Evolutionary conservation across 257 asterid genomes (phyloP).

Genomic region (Lithospermum erythrorhizon): DNA sequence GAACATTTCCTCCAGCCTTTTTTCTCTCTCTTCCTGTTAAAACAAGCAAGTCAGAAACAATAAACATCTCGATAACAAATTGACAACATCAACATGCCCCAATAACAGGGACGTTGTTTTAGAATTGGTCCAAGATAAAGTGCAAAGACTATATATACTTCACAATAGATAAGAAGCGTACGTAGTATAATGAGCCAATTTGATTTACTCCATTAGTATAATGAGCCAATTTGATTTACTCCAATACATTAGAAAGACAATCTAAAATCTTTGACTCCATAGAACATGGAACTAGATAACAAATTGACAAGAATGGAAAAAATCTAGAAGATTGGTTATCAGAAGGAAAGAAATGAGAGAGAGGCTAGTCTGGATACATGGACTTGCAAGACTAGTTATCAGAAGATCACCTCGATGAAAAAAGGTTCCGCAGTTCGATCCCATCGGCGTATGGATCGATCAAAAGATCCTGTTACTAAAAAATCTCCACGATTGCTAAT

Average conservation of each 20-base stretch:
- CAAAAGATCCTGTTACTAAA: constrained; percentile 83
- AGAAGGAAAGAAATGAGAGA: neutral
- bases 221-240: too few relatives aligned
- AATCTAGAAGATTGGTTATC: neutral
- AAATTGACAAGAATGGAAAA: neutral
- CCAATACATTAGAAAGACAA: too few relatives aligned
- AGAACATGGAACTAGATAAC: too few relatives aligned
- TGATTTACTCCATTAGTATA: too few relatives aligned
- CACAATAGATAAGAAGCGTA: too few relatives aligned
- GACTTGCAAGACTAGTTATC: neutral
- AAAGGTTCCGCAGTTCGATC: constrained; percentile 97
- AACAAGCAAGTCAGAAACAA: constrained; percentile 5
- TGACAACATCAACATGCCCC: neutral
- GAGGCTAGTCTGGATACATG: neutral
- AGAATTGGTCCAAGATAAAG: too few relatives aligned
- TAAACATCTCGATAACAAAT: neutral
- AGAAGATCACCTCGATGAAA: constrained; percentile 59
- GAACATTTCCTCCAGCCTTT: constrained; percentile 85
- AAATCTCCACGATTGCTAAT: constrained; percentile 90
- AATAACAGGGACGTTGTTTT: too few relatives aligned
- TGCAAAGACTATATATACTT: too few relatives aligned
- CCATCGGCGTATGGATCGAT: constrained; percentile 96
- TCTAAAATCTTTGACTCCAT: too few relatives aligned
- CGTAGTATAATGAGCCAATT: too few relatives aligned
- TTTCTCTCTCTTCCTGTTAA: constrained; percentile 91